Evolutionary conservation across 345 rosid species (phyloP).

Genomic region (Eucalyptus polybractea): DNA sequence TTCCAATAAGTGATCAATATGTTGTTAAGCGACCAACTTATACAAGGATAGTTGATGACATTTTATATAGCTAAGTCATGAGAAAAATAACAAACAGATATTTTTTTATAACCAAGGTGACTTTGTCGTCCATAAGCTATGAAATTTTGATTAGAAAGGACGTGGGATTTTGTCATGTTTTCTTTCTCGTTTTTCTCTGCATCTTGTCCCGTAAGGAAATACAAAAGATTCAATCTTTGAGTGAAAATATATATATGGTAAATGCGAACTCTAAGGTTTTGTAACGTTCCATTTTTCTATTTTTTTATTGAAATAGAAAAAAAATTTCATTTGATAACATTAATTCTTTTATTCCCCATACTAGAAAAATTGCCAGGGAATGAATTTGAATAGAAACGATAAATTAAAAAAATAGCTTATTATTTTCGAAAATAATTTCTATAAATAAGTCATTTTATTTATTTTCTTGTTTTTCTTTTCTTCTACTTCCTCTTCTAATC

Average conservation of each 20-base stretch:
- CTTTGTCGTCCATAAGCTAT: background rate
- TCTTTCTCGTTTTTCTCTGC: background rate
- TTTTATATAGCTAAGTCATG: background rate
- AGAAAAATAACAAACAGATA: background rate
- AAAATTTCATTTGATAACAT: no score
- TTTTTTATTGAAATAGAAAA: rapidly evolving
- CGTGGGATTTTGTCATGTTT: no score
- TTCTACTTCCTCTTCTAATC: no score
- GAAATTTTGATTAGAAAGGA: background rate
- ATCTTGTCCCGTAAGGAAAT: background rate
- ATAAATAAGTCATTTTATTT: no score
- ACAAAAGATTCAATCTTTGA: no score
- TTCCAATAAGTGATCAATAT: background rate
- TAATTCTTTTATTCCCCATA: rapidly evolving
- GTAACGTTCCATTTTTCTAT: rapidly evolving
- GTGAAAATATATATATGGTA: background rate
- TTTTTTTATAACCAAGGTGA: background rate
- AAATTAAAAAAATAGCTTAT: no score
- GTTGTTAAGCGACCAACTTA: background rate
- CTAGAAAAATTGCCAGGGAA: rapidly evolving
- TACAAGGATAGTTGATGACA: background rate
- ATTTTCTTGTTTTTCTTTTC: no score
- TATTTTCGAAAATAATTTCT: rapidly evolving
- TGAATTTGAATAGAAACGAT: no score
- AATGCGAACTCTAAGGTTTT: no score